Evolutionary conservation across 2,329 filamentous ascomycete species (phyloP), one percentile per base, ranked within the genome.

Genomic region (Alternaria viburni): DNA sequence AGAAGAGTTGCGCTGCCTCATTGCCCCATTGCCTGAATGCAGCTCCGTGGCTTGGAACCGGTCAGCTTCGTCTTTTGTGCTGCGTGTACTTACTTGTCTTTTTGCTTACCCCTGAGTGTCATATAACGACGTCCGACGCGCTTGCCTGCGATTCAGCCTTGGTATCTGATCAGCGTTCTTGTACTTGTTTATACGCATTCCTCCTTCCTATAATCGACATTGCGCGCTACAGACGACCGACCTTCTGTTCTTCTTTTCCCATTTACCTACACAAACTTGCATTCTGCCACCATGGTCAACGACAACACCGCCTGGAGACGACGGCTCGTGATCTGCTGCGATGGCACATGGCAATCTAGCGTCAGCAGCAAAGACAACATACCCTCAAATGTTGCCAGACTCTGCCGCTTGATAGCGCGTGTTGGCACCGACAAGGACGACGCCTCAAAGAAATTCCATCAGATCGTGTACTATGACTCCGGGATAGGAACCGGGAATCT

Each of bases 311-410:
- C 76, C 19, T 78, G 76, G 76, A 66, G 68, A n/a, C 68, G 77
- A 52, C 73, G 77, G 21, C 70, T 80, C 12, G 61, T 80, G 46
- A 71, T 80, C 49, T 79, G 76, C 63, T 80, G 77, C 59, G 77
- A 80, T 36, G 77, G 77, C 1, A 80, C 77, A 6, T 80, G 77
- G 77, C 77, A 80, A 50, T 74, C 73, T 13, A 74, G 71, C 44
- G 76, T 78, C 10, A 72, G 64, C 23, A 65, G 59, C 19, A 68
- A 72, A 19, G 72, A 76, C 25, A 79, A 77, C 36, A 67, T 78
- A 2, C 77, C 77, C 6, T 79, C 77, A 1, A 80, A 80, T 46
- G 72, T 80, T 44, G 78, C 77, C 36, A 77, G 74, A 26, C 73
- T 80, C 21, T 76, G 72, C 55, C 77, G 77, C 15, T 59, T 76